Evolutionary conservation across 768 basidiomycete genomes (phyloP).

Genomic region (Psilocybe cyanescens): DNA sequence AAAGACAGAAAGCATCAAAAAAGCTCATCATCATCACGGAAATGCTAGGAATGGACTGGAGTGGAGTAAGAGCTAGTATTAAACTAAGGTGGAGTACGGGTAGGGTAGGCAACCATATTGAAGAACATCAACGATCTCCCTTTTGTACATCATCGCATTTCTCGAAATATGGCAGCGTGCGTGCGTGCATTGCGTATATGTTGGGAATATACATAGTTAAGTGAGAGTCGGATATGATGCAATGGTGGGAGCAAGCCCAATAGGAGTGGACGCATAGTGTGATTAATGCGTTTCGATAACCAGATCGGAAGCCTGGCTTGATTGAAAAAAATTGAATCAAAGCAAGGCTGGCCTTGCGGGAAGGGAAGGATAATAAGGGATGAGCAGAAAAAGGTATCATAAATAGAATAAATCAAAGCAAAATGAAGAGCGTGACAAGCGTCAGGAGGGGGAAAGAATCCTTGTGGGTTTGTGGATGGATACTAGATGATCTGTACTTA

Average conservation of each 20-base stretch:
- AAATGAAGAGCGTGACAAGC: not conserved
- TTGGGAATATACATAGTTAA: not conserved
- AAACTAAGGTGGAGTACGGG: too few species aligned
- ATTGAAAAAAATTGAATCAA: not conserved
- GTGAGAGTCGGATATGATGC: not conserved
- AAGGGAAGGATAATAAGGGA: not conserved
- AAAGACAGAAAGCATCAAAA: not conserved
- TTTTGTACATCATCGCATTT: too few species aligned
- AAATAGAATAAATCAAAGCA: slow-evolving; percentile 1
- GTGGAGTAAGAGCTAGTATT: too few species aligned
- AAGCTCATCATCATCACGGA: not conserved
- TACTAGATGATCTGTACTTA: not conserved
- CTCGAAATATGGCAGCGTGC: too few species aligned
- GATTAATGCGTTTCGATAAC: not conserved
- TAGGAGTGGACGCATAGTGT: not conserved
- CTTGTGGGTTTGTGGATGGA: not conserved
- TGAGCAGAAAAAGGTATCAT: not conserved
- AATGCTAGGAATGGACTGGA: too few species aligned
- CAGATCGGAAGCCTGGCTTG: not conserved
- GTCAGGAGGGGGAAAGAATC: not conserved
- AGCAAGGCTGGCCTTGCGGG: not conserved
- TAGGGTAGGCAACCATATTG: too few species aligned
- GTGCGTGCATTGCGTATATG: not conserved
- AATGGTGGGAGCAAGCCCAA: not conserved
- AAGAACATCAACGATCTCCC: too few species aligned